These are phyloP conservation scores for Cyanidioschyzon merolae DNA, from an alignment of 23 red algal species.

Conservation along the genomic window DNA sequence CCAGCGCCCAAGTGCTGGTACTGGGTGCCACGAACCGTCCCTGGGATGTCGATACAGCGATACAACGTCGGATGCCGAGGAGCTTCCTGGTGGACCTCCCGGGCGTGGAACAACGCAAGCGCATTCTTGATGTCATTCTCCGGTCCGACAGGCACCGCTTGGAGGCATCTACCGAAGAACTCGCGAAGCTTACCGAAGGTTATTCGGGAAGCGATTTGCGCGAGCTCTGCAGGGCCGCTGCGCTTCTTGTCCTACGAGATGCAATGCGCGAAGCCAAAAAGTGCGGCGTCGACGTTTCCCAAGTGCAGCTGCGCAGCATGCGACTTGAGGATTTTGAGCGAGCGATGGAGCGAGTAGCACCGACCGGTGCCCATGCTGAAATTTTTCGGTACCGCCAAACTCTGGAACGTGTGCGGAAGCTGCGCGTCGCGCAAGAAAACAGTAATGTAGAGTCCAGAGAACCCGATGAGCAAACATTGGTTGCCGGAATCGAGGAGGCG, in stretches of 20 bases:
- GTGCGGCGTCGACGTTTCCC: background rate
- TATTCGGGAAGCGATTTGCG: conserved; percentile 90
- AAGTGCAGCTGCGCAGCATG: background rate
- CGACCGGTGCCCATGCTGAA: background rate
- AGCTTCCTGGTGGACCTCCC: conserved; percentile 78
- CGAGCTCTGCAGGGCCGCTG: conserved; percentile 83
- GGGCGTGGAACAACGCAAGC: conserved; percentile 30
- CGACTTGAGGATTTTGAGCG: background rate
- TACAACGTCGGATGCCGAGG: conserved; percentile 78
- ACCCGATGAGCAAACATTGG: background rate
- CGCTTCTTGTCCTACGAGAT: conserved; percentile 58
- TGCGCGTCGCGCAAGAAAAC: background rate
- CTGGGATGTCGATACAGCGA: conserved; percentile 89
- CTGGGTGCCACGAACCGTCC: conserved; percentile 94
- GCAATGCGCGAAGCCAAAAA: conserved; percentile 31
- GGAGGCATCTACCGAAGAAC: conserved; percentile 32
- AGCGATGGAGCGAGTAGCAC: background rate
- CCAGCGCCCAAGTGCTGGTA: conserved; percentile 57
- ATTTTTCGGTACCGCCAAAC: background rate
- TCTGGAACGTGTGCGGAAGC: background rate
- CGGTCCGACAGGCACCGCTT: conserved; percentile 22
- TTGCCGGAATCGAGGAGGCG: background rate
- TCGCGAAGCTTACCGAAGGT: conserved; percentile 59
- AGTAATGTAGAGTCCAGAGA: background rate
- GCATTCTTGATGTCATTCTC: conserved; percentile 65